These are phyloP conservation scores for Fusarium sp. DNA, from an alignment of 2,329 filamentous ascomycete species.

Conservation along the genomic window DNA sequence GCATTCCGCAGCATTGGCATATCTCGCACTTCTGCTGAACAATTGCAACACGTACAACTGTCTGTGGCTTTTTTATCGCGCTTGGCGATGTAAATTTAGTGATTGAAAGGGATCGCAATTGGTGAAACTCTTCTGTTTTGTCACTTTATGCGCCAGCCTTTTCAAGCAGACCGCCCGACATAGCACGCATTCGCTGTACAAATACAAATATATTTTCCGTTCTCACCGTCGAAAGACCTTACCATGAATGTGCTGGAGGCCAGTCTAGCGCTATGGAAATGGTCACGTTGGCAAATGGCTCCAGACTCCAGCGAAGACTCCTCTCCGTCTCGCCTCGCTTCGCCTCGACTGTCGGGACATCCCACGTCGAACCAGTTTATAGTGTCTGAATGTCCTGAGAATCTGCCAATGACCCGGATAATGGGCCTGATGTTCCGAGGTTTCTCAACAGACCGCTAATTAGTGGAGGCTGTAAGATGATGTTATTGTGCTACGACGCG, in stretches of 20 bases:
- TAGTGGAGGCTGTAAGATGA: conserved; percentile 13
- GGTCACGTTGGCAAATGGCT: conserved; percentile 38
- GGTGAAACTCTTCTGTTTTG: conserved; percentile 17
- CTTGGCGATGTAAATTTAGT: conserved; percentile 11
- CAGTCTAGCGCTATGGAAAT: conserved; percentile 34
- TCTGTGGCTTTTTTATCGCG: conserved; percentile 8
- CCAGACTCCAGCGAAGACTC: conserved; percentile 30
- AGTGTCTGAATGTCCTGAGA: not conserved
- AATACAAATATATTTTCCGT: not conserved
- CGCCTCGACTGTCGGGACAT: conserved; percentile 7
- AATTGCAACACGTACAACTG: not conserved
- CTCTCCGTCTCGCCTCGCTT: conserved; percentile 33
- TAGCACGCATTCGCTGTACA: conserved; percentile 15
- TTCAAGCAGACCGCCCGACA: conserved; percentile 18
- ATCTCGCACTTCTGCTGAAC: conserved; percentile 7
- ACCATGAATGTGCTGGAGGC: conserved; percentile 25
- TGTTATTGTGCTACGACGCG: conserved; percentile 11
- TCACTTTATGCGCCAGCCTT: conserved; percentile 26
- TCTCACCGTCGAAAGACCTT: conserved; percentile 22
- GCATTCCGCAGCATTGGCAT: not conserved
- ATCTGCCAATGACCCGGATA: conserved; percentile 22
- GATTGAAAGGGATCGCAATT: conserved; percentile 17
- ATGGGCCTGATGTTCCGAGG: conserved; percentile 30
- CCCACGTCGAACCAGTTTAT: conserved; percentile 23
- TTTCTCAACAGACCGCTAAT: conserved; percentile 38